Evolutionary conservation across 169 alveolate genomes (phyloP), one percentile per base, ranked within the genome.

Genomic region (Plasmodium coatneyi): DNA sequence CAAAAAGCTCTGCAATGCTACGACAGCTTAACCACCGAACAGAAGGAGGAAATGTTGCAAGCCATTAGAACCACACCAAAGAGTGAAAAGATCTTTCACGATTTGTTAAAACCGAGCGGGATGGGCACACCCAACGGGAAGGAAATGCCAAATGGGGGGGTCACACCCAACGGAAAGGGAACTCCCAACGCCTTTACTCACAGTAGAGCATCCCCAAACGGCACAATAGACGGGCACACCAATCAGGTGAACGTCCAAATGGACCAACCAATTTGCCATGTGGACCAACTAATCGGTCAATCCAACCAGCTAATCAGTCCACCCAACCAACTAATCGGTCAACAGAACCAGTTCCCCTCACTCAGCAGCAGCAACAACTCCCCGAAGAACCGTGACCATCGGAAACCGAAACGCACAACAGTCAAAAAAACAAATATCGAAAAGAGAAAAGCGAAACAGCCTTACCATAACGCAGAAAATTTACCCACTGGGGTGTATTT

Each of bases 401-500:
- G 28, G 25, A 86, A 86, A 25, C 5, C 28, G 6, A 87, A 87
- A 79, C 80, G 7, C 16, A 60, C 32, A 28, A 3, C 54, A 22
- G n/a, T 87, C 16, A 87, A 79, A 79, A 79, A 79, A 22, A 79
- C 28, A 25, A 32, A 34, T 30, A 66, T 79, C 46, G 93, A 87
- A 36, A 87, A 79, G 79, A 87, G 79, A 72, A 87, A 87, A 79
- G 82, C 19, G 0, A 87, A 87, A 79, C 87, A 78, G 39, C 3
- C 82, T 5, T 79, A 79, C 71, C 43, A 60, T 16, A 87, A 79
- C 71, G 19, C 78, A 41, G 93, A 87, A 28, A 87, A 87, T 60
- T 79, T 87, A 78, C 93, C 93, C 71, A 87, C 93, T 12, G 93
- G 93, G 1, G 93, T 87, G n/a, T 87, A 87, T 78, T 87, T 87